Evolutionary conservation across 2,329 filamentous ascomycete species (phyloP).

Genomic region (Scedosporium minutisporum): DNA sequence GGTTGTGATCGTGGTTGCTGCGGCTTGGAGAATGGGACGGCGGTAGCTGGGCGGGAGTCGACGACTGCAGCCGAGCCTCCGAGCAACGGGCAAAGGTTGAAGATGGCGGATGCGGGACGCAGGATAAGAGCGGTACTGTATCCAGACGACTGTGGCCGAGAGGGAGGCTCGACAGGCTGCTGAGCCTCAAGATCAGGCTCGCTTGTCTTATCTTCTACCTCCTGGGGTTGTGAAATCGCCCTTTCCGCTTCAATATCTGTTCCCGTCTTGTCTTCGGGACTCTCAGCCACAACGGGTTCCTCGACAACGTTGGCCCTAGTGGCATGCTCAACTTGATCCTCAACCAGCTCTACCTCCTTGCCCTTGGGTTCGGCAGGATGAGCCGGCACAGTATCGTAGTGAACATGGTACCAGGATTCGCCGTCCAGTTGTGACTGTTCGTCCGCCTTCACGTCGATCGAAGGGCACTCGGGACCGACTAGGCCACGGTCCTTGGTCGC

Average conservation of each 20-base stretch:
- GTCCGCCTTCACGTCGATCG: not conserved
- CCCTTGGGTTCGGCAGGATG: not conserved
- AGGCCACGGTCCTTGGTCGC: not conserved
- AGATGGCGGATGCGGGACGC: not conserved
- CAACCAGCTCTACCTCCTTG: not conserved
- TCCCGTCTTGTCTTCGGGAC: not conserved
- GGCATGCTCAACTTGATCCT: not conserved
- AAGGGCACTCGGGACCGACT: not conserved
- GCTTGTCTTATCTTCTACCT: not conserved
- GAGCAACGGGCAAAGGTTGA: not conserved
- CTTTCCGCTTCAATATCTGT: not conserved
- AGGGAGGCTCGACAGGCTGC: not conserved
- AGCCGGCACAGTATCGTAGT: not conserved
- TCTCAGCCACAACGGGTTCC: not conserved
- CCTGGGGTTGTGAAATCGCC: not conserved
- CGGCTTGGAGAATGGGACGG: constrained; percentile 1
- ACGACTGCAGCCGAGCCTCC: not conserved
- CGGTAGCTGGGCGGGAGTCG: not conserved
- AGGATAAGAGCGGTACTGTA: not conserved
- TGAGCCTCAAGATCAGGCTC: not conserved
- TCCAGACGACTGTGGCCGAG: not conserved
- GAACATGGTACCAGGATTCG: not conserved
- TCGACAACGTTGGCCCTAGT: not conserved
- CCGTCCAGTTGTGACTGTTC: not conserved
- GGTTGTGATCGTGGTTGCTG: not conserved